A percentile compares a stretch with the other conserved stretches of the same genome.
These are phyloP conservation scores for Arthrobotrys megalospora DNA, from an alignment of 2,329 filamentous ascomycete genomes.

Conservation along the genomic window DNA sequence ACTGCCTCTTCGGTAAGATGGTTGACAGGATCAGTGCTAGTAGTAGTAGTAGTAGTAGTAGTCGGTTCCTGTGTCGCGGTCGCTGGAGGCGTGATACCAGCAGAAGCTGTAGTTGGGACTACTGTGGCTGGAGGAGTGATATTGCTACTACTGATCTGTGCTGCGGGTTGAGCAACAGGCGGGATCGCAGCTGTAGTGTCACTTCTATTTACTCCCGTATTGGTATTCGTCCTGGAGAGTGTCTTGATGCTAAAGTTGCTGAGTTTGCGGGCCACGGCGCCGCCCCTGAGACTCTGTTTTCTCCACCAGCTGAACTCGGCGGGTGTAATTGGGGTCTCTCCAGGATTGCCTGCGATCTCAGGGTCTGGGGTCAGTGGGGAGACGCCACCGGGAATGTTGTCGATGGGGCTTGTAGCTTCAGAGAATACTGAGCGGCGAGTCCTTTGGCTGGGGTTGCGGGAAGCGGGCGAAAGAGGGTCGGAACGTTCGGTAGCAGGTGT, in stretches of 20 bases:
- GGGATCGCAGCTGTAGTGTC: constrained; percentile 15
- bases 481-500: constrained; percentile 57
- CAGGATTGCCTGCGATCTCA: constrained; percentile 46
- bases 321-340: constrained; percentile 15
- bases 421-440: constrained; percentile 58
- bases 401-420: constrained; percentile 51
- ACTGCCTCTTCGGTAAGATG: constrained; percentile 5
- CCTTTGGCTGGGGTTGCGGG: constrained; percentile 40
- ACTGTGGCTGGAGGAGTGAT: constrained; percentile 11
- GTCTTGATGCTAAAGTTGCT: constrained; percentile 49
- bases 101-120: constrained; percentile 5
- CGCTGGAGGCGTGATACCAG: constrained; percentile 8
- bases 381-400: constrained; percentile 28
- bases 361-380: constrained; percentile 56
- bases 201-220: constrained; percentile 17
- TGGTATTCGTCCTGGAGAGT: constrained; percentile 28
- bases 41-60: constrained; percentile 8
- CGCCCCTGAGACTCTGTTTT: constrained; percentile 47
- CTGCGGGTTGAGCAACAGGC: constrained; percentile 4
- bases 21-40: constrained; percentile 2
- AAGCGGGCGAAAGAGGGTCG: constrained; percentile 46
- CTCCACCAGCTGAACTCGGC: constrained; percentile 59
- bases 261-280: constrained; percentile 43
- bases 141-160: neutral
- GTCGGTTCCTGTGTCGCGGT: constrained; percentile 11